Conservation (phyloP, 257 asterid species). For the Petrea volubilis region DNA sequence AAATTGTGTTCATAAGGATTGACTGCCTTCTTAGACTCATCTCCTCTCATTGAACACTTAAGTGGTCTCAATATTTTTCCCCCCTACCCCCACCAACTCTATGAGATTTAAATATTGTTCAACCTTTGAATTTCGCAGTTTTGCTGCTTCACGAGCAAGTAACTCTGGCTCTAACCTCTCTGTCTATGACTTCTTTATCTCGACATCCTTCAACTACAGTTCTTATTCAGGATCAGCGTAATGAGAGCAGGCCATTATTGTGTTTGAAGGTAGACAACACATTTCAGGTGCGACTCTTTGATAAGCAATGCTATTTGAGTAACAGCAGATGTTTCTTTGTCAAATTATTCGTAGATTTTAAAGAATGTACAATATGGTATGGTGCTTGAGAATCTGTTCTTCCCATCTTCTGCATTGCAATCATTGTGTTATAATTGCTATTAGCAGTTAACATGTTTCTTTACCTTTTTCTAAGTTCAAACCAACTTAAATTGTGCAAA, state of each 20-base stretch:
- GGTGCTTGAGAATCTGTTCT: not conserved
- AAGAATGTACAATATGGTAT: not conserved
- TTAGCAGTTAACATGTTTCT: not conserved
- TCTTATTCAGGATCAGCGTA: constrained; percentile 53
- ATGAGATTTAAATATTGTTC: constrained; percentile 11
- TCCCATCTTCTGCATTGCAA: not conserved
- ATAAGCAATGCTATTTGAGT: not conserved
- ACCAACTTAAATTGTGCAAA: not conserved
- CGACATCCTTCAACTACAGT: constrained; percentile 53
- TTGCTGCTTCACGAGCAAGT: constrained; percentile 67
- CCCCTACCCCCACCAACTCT: not conserved
- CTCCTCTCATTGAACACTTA: too few relatives aligned
- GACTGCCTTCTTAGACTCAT: not conserved
- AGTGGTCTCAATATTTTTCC: not conserved
- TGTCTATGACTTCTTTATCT: constrained; percentile 47
- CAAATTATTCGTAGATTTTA: not conserved
- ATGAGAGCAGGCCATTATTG: constrained; percentile 39
- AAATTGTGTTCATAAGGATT: not conserved
- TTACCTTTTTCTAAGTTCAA: not conserved
- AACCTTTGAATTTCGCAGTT: constrained; percentile 49
- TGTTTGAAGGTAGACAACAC: constrained; percentile 48
- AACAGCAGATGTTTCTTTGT: not conserved
- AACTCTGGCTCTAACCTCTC: constrained; percentile 46
- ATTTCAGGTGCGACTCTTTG: constrained; percentile 42
- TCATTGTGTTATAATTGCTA: not conserved